These are phyloP conservation scores for Podaxis mareebaensis DNA, from an alignment of 768 basidiomycete genomes.

Conservation along the genomic window DNA sequence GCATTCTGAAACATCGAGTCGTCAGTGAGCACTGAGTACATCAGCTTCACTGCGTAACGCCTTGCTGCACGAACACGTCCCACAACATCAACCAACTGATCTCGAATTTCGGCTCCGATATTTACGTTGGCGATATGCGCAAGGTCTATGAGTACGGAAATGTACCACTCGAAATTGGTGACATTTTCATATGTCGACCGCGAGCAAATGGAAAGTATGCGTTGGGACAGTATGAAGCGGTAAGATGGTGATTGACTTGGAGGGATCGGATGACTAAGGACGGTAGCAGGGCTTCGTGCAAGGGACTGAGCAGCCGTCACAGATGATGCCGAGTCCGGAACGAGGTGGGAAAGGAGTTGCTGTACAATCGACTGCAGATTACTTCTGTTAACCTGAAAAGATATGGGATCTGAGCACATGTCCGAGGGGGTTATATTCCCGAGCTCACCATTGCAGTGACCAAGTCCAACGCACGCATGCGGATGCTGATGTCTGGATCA, in stretches of 20 bases:
- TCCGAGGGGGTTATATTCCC: background rate
- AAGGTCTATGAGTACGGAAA: constrained; percentile 91
- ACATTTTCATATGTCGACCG: constrained; percentile 84
- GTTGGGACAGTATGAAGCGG: constrained; percentile 77
- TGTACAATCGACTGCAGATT: constrained; percentile 91
- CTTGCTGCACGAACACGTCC: constrained; percentile 78
- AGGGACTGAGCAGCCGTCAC: constrained; percentile 64
- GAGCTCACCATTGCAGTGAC: constrained; percentile 84
- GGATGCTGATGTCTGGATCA: constrained; percentile 93
- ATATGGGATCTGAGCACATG: constrained; percentile 5
- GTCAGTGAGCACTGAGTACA: constrained; percentile 81
- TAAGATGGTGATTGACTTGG: constrained; percentile 82
- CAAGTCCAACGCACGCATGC: constrained; percentile 93
- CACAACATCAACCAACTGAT: constrained; percentile 85
- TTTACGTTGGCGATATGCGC: constrained; percentile 84
- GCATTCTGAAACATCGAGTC: constrained; percentile 70
- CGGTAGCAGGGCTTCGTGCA: constrained; percentile 37
- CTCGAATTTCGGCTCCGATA: constrained; percentile 74
- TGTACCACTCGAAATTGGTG: constrained; percentile 95
- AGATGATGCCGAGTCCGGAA: constrained; percentile 52
- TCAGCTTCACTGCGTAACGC: constrained; percentile 78
- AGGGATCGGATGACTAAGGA: constrained; percentile 36
- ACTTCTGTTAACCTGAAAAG: constrained; percentile 69
- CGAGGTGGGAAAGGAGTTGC: constrained; percentile 85
- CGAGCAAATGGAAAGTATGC: constrained; percentile 86